These are phyloP conservation scores for Chrysanthemum lavandulifolium DNA, from an alignment of 129 eudicot species.

Conservation along the genomic window DNA sequence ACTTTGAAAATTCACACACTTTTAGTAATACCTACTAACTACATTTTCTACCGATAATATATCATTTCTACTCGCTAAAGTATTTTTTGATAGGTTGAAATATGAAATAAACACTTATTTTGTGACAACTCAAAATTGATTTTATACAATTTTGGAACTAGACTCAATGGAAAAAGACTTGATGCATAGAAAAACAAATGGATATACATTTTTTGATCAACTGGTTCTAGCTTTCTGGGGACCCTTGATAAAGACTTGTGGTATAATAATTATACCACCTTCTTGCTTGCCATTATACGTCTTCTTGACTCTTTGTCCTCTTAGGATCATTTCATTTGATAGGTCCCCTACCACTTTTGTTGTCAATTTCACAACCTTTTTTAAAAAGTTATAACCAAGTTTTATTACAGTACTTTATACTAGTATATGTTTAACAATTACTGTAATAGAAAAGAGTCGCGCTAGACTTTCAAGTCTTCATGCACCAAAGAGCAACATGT, in stretches of 20 bases:
- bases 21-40: no score
- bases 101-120: no score
- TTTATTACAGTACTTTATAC: background rate
- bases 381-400: background rate
- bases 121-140: no score
- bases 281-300: conserved; percentile 27
- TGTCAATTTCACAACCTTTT: conserved; percentile 7
- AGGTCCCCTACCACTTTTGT: conserved; percentile 21
- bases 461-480: no score
- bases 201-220: background rate
- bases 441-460: no score
- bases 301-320: conserved; percentile 16
- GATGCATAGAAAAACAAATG: background rate
- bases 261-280: background rate
- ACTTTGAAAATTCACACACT: no score
- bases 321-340: conserved; percentile 1
- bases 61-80: no score
- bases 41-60: no score
- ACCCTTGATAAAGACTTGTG: conserved; percentile 16
- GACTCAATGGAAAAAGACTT: background rate
- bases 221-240: conserved; percentile 21
- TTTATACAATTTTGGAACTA: no score
- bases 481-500: no score
- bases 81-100: no score
- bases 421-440: background rate